Evolutionary conservation across 169 alveolate genomes (phyloP), one percentile per base, ranked within the genome.

Genomic region (Plasmodium yoelii): DNA sequence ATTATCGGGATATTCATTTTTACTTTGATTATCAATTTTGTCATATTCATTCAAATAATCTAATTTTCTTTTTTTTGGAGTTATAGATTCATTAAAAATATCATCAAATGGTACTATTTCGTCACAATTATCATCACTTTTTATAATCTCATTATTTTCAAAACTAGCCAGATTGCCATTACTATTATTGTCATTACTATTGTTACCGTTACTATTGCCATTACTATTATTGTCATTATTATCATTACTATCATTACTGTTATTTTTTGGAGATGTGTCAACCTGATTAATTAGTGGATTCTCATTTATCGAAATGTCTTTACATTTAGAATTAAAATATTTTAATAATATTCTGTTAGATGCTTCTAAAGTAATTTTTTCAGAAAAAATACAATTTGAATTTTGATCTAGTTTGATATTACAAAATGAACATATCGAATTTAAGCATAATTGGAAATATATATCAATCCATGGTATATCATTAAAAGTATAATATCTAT

Each of bases 381-480:
- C 90, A 13, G 69, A 18, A 53, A 67, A 67, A 53, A 82, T 15
- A 42, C 80, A 65, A 1, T 19, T 19, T 34, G 73, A 39, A 1
- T 39, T 39, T 15, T 47, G 15, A 24, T 67, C 82, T 10, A 82
- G 71, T 49, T 67, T 53, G 18, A 39, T 49, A 19, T 67, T 70
- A 61, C 90, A 82, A 34, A 67, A 55, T 1, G 44, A 6, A 44
- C 90, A 82, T 19, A 67, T 82, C n/a, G 90, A 26, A 67, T 82
- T 82, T 65, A 82, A 82, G 18, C 61, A 65, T 26, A 65, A 67
- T 42, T 82, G 42, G 60, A 34, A 82, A 82, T 82, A 82, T 22
- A 82, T 19, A 53, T 70, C 53, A 0, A 67, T 55, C 90, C 90
- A 82, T 15, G 90, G 90, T 5, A 67, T 53, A 67, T 82, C 90